Base-by-base conservation (phyloP, 768 basidiomycete genomes). In the Tephrocybe sp. region DNA sequence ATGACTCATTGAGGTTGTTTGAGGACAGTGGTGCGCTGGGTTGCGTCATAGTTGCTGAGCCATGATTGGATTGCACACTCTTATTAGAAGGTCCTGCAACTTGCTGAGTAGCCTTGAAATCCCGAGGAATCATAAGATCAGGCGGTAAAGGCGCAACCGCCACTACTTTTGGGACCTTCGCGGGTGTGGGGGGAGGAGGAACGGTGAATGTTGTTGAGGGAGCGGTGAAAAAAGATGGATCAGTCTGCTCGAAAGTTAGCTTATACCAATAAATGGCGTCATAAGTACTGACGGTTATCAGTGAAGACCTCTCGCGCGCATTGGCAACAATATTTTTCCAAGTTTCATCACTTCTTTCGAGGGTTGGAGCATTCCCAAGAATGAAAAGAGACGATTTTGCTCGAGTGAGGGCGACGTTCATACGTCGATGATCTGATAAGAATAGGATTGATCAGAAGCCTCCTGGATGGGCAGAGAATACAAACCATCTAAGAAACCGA, bases 401-500 rank as follows among this genome's bases (percentile, higher is more conserved):
- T 60, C 97, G 85, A n/a, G 96, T 99, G 20, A 99, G 71, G 23
- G 95, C 95, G n/a, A 99, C 96, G 67, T 99, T 98, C 90, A 98
- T 96, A 39, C 96, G 86, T 39, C 95, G 85, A 17, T 77, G 66
- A 66, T 96, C 89, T 83, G 45, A 8, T 49, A 12, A 31, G 12
- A n/a, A 13, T 17, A 51, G 32, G 47, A 11, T 46, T 34, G 13
- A 44, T 16, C 9, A n/a, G n/a, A n/a, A n/a, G 47, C 26, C 44
- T 38, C 23, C 31, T 17, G 16, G 30, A 44, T 52, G 34, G 6
- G 56, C 8, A 14, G 2, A 48, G 14, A 12, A 19, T 10, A 36
- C 63, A 38, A 58, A 86, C 90, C 93, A 57, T 84, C 79, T 60
- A 98, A 78, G 74, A 98, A 98, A 52, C 97, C 97, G 48, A 98